A percentile compares a stretch with the other conserved stretches of the same genome.
Evolutionary conservation across 2,329 filamentous ascomycete species (phyloP).

Genomic region (Colletotrichum sp.): DNA sequence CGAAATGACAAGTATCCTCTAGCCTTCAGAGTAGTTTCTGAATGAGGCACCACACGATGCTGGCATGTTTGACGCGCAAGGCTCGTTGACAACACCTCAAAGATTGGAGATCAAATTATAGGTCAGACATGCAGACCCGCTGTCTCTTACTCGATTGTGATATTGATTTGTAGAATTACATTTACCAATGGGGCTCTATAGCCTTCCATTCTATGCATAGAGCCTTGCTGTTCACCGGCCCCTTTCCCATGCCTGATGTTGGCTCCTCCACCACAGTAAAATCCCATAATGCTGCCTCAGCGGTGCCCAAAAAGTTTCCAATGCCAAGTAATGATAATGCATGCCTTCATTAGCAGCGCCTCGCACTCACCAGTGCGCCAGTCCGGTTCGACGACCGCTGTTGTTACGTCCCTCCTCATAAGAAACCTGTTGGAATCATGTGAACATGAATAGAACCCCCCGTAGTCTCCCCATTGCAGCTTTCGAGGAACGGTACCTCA

Average conservation of each 20-base stretch:
- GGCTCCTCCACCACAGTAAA: background rate
- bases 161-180: background rate
- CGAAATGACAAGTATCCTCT: background rate
- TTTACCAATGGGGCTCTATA: background rate
- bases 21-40: background rate
- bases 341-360: slow-evolving; percentile 18
- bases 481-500: background rate
- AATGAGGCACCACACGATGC: background rate
- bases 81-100: background rate
- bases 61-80: background rate
- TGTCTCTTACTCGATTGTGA: background rate
- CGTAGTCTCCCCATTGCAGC: background rate
- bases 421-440: background rate
- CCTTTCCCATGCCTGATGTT: background rate
- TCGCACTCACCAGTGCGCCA: background rate
- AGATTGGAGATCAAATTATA: background rate
- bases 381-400: background rate
- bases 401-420: background rate
- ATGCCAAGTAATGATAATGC: background rate
- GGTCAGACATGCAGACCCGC: background rate
- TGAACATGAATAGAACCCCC: background rate
- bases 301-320: background rate
- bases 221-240: background rate
- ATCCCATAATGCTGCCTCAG: slow-evolving; percentile 1
- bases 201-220: background rate